phyloP scores from a whole-genome alignment of 805 yeast species.

The Candida piceae region DNA sequence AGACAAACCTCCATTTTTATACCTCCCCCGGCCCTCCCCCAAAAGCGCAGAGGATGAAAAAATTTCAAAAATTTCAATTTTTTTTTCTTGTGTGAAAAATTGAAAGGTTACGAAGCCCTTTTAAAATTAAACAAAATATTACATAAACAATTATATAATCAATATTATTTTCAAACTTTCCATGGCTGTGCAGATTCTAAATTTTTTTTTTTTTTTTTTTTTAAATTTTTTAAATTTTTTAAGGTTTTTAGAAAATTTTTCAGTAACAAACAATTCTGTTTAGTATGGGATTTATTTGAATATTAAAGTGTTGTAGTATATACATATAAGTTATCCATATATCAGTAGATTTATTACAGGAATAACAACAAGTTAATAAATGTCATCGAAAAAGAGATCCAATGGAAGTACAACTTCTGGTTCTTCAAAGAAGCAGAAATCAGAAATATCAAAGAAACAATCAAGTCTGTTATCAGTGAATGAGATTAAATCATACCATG shows the following conservation, averaged over 20 bases:
- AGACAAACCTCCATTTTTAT: not conserved
- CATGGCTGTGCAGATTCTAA: not conserved
- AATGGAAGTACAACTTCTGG: not conserved
- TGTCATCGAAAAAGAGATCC: not conserved
- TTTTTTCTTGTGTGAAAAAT: too few relatives aligned
- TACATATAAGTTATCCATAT: too few relatives aligned
- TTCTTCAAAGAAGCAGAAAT: constrained; percentile 1
- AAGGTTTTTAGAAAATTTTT: too few relatives aligned
- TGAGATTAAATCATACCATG: constrained; percentile 19
- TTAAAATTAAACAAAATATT: not conserved
- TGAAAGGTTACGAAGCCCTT: not conserved
- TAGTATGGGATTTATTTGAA: too few relatives aligned
- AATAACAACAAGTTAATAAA: not conserved
- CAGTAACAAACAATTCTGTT: too few relatives aligned
- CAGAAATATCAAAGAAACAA: not conserved
- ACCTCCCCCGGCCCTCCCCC: too few relatives aligned
- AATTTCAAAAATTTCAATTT: too few relatives aligned
- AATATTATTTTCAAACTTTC: too few relatives aligned
- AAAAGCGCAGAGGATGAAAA: too few relatives aligned
- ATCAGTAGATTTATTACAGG: not conserved
- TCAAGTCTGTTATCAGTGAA: constrained; percentile 13
- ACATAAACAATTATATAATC: too few relatives aligned
- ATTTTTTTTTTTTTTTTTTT: constrained; percentile 1
- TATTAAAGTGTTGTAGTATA: too few relatives aligned
- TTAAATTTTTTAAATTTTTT: constrained; percentile 5